Evolutionary conservation across 345 rosid genomes (phyloP), one percentile per base, ranked within the genome.

Genomic region (Balakata baccata): DNA sequence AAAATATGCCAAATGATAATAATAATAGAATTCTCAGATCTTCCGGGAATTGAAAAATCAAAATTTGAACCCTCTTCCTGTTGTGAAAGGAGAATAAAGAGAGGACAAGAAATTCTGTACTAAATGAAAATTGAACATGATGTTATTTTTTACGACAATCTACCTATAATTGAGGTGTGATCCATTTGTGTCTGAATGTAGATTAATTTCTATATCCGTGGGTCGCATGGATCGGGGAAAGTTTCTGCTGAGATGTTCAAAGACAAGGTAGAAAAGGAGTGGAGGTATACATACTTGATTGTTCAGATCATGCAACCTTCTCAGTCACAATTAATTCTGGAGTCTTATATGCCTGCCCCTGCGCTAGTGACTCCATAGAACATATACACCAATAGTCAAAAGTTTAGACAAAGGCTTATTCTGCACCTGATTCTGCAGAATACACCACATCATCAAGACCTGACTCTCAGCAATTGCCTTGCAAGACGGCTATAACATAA

Each of bases 171-270:
- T 22, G 54, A 8, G 14, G 5, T 22, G 12, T 54, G 7, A 11
- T 14, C 34, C 34, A 11, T 14, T 60, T 23, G 3, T 11, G 6
- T 63, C 13, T 63, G 58, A 38, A 20, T 79, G 67, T 74, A 94
- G 98, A 88, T 92, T 20, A 86, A 87, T 81, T 95, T 95, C 84
- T 80, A 85, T 75, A 80, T 95, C 58, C 92, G 98, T 1, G 98
- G 99, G 37, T 94, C 99, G 6, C 97, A 95, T 57, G 98, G 99
- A 85, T 89, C 92, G 9, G 99, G 98, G 46, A 95, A 89, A 76
- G 99, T 91, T 58, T 88, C 81, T 69, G 77, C 96, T 8, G 90
- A 90, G 80, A 95, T 92, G 99, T 92, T 95, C 85, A 92, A 81
- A 77, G 99, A 92, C 86, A 88, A 88, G 77, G 81, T 66, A 54